Evolutionary conservation across 116 monocot species (phyloP), one percentile per base, ranked within the genome.

Genomic region (Posidonia oceanica): DNA sequence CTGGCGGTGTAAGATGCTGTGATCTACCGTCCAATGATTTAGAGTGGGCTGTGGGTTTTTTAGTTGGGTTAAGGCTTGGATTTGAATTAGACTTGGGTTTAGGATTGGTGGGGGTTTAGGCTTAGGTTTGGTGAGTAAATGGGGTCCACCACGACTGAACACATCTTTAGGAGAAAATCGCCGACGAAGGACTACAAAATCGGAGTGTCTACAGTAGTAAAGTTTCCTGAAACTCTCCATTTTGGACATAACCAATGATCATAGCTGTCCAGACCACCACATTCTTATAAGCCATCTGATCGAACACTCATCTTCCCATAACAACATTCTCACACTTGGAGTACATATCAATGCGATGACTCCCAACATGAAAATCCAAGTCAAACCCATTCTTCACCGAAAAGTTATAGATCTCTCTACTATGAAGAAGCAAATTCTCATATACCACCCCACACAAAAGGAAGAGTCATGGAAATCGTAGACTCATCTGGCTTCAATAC

Each of bases 331-430:
- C 42, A 3, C 17, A 58, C 54, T 75, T 88, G 15, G 59, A 88
- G 65, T 86, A 91, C 86, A 88, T 84, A 54, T 62, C 74, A 62
- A 91, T 79, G 41, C 91, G 72, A 44, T 84, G 81, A 72, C 83
- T 84, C n/a, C 71, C 80, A 7, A 90, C 64, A 77, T 87, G 80
- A 64, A 80, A 75, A 77, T 88, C 83, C 1, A 59, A 69, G 44
- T 64, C 77, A 69, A 94, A 59, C 13, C 65, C 75, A 42, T 83
- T 88, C n/a, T n/a, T n/a, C 53, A 86, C 8, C 15, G 78, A 70
- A 64, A 77, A 91, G 5, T 86, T 52, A 69, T 91, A 91, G 7
- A 94, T 76, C 80, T 79, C 86, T 69, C 73, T 85, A 2, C 83
- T 84, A 44, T 44, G 67, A 66, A 29, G 48, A 52, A 64, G 10